Conservation (phyloP, 805 yeast genomes). For the Wickerhamomyces bisporus region DNA sequence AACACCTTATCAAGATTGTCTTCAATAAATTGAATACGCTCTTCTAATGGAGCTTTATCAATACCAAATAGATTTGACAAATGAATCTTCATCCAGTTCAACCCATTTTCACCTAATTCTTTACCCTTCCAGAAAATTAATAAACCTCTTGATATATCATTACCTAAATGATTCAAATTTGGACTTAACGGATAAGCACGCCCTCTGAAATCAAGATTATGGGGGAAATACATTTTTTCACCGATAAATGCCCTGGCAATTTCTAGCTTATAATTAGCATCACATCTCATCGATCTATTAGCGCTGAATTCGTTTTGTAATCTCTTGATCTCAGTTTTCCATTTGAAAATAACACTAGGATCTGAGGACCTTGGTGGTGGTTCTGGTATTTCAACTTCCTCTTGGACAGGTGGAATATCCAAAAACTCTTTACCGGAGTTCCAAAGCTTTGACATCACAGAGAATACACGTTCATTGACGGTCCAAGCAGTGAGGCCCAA, state of each 20-base stretch:
- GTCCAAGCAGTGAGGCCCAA: constrained; percentile 92
- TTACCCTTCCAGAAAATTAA: constrained; percentile 75
- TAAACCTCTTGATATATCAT: constrained; percentile 70
- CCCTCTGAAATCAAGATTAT: constrained; percentile 77
- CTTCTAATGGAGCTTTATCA: constrained; percentile 65
- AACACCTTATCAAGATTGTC: constrained; percentile 48
- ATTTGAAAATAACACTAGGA: constrained; percentile 63
- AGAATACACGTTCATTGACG: constrained; percentile 66
- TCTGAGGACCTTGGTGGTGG: constrained; percentile 63
- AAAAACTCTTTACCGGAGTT: constrained; percentile 72
- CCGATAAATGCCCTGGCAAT: constrained; percentile 91
- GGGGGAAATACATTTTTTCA: constrained; percentile 74
- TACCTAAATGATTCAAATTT: constrained; percentile 75
- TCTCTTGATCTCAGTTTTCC: constrained; percentile 57
- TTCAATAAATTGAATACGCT: constrained; percentile 56
- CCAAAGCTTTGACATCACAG: constrained; percentile 76
- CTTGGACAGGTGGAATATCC: constrained; percentile 61
- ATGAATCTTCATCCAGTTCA: constrained; percentile 73
- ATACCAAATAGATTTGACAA: constrained; percentile 68
- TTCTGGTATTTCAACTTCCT: constrained; percentile 43
- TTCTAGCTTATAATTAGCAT: constrained; percentile 86
- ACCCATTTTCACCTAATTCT: constrained; percentile 56
- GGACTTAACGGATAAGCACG: constrained; percentile 81
- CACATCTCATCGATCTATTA: constrained; percentile 85
- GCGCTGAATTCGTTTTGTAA: constrained; percentile 57